phyloP scores from a whole-genome alignment of 371 early-diverging fungal species.

The Entomophthora muscae region DNA sequence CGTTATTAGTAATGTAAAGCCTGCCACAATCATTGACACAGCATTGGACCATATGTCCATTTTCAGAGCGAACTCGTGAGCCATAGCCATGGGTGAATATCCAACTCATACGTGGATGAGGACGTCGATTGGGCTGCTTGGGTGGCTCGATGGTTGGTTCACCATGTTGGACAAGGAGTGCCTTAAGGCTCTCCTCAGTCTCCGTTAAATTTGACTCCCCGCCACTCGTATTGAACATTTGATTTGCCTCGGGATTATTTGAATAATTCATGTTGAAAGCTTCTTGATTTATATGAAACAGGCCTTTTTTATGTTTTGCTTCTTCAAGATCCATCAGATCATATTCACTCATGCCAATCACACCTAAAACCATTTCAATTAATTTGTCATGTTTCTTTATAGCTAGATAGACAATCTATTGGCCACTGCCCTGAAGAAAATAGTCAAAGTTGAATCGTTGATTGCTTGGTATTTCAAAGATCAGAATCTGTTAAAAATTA shows the following conservation, averaged over 20 bases:
- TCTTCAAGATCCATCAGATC: background rate
- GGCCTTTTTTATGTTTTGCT: background rate
- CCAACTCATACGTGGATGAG: background rate
- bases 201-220: background rate
- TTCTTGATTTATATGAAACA: background rate
- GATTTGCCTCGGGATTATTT: background rate
- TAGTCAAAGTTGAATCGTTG: too few species aligned
- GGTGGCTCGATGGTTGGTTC: background rate
- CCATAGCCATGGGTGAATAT: background rate
- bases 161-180: background rate
- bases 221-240: background rate
- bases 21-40: background rate
- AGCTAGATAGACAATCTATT: too few species aligned
- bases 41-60: background rate
- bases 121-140: background rate
- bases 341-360: background rate
- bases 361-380: too few species aligned
- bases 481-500: too few species aligned
- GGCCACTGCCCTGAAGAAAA: too few species aligned
- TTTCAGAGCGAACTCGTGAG: background rate
- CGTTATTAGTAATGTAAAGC: background rate
- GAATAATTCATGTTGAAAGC: background rate
- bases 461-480: too few species aligned
- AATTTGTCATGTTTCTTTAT: too few species aligned
- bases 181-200: background rate